These are phyloP conservation scores for Venturia asperata DNA, from an alignment of 2,329 filamentous ascomycete genomes.

Conservation along the genomic window DNA sequence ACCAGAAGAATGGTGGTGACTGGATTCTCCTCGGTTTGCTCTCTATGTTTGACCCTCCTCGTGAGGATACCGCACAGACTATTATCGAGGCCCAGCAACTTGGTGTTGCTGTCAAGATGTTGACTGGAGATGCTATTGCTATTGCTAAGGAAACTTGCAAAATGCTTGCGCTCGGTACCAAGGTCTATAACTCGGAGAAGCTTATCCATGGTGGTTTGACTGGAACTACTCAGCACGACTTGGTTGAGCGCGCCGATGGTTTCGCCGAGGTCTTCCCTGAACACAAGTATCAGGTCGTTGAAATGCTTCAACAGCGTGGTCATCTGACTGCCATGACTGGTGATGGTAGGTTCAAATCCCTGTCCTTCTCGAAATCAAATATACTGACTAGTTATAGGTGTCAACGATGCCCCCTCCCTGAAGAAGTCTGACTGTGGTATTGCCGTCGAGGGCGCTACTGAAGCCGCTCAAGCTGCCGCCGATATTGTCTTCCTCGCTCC, in stretches of 20 bases:
- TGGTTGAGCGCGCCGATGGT: constrained; percentile 67
- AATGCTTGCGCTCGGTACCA: constrained; percentile 71
- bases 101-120: constrained; percentile 72
- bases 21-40: constrained; percentile 71
- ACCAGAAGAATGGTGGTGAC: constrained; percentile 67
- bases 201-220: constrained; percentile 69
- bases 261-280: constrained; percentile 69
- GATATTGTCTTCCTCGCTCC: constrained; percentile 71
- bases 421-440: constrained; percentile 72
- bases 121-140: constrained; percentile 72
- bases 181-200: constrained; percentile 74
- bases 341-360: constrained; percentile 43
- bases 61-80: constrained; percentile 71
- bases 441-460: constrained; percentile 63
- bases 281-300: constrained; percentile 70
- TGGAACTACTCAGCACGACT: constrained; percentile 66
- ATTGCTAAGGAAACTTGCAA: constrained; percentile 78
- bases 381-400: constrained; percentile 35
- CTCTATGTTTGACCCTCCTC: constrained; percentile 73
- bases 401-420: constrained; percentile 66
- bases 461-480: constrained; percentile 64
- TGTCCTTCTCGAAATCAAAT: constrained; percentile 1
- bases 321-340: constrained; percentile 70
- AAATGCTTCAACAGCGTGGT: constrained; percentile 67
- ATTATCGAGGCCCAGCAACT: constrained; percentile 70